Conservation (phyloP, 805 yeast species). For the Kazachstania africana region DNA sequence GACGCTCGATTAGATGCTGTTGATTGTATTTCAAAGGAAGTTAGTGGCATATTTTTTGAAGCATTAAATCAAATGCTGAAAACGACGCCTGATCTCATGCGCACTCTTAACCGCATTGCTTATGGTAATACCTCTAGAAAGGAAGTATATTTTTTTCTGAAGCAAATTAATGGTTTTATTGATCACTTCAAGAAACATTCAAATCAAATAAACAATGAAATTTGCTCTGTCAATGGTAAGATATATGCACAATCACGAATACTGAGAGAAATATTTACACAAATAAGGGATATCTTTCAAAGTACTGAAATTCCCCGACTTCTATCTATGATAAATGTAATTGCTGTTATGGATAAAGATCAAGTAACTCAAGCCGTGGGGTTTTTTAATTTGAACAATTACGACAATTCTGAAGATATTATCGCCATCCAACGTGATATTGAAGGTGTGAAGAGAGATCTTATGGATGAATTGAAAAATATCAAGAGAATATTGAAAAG, state of each 20-base stretch:
- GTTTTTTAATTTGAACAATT: constrained; percentile 30
- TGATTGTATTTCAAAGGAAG: constrained; percentile 31
- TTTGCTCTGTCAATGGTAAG: constrained; percentile 11
- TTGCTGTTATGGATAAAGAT: constrained; percentile 41
- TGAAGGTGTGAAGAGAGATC: constrained; percentile 31
- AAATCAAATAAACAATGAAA: constrained; percentile 19
- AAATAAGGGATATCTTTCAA: constrained; percentile 27
- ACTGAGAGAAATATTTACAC: constrained; percentile 29
- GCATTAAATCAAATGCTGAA: constrained; percentile 25
- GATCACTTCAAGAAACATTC: constrained; percentile 23
- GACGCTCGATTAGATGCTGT: constrained; percentile 54
- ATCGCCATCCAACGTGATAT: constrained; percentile 29
- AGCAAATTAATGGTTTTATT: constrained; percentile 30
- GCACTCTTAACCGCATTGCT: constrained; percentile 44
- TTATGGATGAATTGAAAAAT: constrained; percentile 41
- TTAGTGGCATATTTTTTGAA: constrained; percentile 30
- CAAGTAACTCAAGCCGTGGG: constrained; percentile 33
- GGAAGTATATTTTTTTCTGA: constrained; percentile 46
- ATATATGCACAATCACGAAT: constrained; percentile 19
- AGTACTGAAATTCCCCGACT: constrained; percentile 26
- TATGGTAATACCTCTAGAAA: constrained; percentile 47
- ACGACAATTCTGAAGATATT: constrained; percentile 32
- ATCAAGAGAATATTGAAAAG: constrained; percentile 39
- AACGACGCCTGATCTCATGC: constrained; percentile 44
- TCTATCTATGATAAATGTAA: constrained; percentile 39